phyloP scores from a whole-genome alignment of 2,329 filamentous ascomycete genomes.

The Cladosporium austrohemisphaericum region DNA sequence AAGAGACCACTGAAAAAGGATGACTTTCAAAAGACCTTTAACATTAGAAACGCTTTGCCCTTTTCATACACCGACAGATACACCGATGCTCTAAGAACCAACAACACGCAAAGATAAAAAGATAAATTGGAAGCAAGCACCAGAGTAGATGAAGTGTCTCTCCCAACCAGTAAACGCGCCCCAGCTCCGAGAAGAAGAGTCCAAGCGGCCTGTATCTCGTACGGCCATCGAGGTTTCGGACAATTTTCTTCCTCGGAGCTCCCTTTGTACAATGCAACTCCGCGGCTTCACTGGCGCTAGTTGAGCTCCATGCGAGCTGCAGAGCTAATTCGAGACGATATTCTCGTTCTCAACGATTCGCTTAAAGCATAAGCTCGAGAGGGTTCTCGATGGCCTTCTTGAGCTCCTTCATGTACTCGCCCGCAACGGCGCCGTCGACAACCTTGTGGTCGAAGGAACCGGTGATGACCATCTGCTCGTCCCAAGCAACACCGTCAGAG shows the following conservation, averaged over 20 bases:
- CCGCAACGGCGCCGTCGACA: conserved; percentile 91
- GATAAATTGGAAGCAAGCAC: conserved; percentile 3
- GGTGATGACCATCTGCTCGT: conserved; percentile 94
- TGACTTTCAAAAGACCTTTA: not conserved
- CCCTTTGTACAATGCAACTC: conserved; percentile 7
- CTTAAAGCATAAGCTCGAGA: conserved; percentile 82
- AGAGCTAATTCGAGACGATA: conserved; percentile 1
- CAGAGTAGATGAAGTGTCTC: not conserved
- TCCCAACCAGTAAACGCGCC: conserved; percentile 3
- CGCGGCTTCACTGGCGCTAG: conserved; percentile 1
- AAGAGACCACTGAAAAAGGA: no score
- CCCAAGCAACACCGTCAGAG: conserved; percentile 70
- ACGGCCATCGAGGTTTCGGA: no score
- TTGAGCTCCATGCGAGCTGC: not conserved
- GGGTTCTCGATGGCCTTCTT: conserved; percentile 99
- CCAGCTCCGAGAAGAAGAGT: not conserved
- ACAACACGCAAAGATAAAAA: not conserved
- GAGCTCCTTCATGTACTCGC: conserved; percentile 92
- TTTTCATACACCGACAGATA: conserved; percentile 13
- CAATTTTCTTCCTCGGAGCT: not conserved
- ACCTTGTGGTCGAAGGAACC: conserved; percentile 99
- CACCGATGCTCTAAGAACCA: conserved; percentile 8
- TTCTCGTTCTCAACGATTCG: not conserved
- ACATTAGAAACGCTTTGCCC: conserved; percentile 10
- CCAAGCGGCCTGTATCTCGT: not conserved